Percentiles rank a stretch among this genome's conserved stretches.
phyloP scores from a whole-genome alignment of 2,329 filamentous ascomycete species.

The Juglanconis sp. region DNA sequence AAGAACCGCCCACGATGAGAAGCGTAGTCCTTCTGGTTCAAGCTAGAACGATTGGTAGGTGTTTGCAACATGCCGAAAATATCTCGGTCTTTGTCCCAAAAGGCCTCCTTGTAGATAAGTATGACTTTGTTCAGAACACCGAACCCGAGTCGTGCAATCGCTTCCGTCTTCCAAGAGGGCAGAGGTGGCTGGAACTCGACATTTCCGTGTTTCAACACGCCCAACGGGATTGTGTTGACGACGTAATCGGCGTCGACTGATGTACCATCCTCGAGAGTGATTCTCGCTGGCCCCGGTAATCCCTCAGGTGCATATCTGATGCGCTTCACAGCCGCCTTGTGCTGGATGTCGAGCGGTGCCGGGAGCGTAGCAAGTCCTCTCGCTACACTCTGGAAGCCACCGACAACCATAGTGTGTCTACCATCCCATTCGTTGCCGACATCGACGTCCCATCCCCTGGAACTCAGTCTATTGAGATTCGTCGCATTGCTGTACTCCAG shows the following conservation, averaged over 20 bases:
- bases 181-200: slow-evolving; percentile 86
- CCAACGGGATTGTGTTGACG: slow-evolving; percentile 86
- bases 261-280: slow-evolving; percentile 77
- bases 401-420: slow-evolving; percentile 86
- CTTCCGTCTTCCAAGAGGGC: slow-evolving; percentile 79
- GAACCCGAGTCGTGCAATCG: slow-evolving; percentile 82
- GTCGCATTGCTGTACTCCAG: slow-evolving; percentile 96
- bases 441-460: slow-evolving; percentile 94
- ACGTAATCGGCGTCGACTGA: slow-evolving; percentile 80
- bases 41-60: slow-evolving; percentile 64
- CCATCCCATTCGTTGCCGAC: slow-evolving; percentile 97
- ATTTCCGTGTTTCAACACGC: slow-evolving; percentile 79
- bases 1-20: slow-evolving; percentile 86
- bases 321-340: slow-evolving; percentile 67
- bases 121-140: slow-evolving; percentile 95
- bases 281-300: slow-evolving; percentile 46
- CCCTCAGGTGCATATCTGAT: slow-evolving; percentile 61
- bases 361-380: slow-evolving; percentile 79
- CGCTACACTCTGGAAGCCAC: slow-evolving; percentile 92
- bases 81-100: slow-evolving; percentile 86
- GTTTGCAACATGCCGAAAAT: slow-evolving; percentile 91
- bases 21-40: slow-evolving; percentile 76
- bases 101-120: slow-evolving; percentile 80
- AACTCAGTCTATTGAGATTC: slow-evolving; percentile 80
- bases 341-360: slow-evolving; percentile 71